Base-by-base conservation (phyloP, 2,329 filamentous ascomycete genomes). In the Colletotrichum graminicola region DNA sequence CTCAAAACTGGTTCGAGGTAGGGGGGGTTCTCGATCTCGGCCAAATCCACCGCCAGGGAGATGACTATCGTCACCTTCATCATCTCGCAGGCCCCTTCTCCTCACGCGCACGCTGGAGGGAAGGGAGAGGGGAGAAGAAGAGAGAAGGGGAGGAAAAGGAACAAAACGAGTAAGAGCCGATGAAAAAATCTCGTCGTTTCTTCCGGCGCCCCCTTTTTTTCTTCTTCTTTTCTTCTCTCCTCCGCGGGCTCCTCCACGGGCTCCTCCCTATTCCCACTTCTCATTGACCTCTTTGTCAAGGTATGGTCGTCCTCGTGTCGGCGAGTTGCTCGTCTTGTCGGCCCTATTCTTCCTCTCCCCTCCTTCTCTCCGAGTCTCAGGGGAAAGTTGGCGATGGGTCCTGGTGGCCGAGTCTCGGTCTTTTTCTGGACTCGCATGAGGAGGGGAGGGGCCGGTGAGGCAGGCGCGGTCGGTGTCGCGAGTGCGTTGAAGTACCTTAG, bases 401-500 rank as follows among this genome's bases (percentile, higher is more conserved):
- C 34, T 62, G 34, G 29, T 60, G 59, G 59, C 69, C 69, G 69
- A 69, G 69, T 64, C 60, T 72, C 69, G 69, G 69, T 60, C 47
- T 56, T 47, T 32, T 34, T 49, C 55, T 29, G n/a, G 16, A 41
- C 16, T 49, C 47, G 21, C 36, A 65, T 39, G 32, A 47, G 32
- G 52, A 59, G 55, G 47, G 45, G 51, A 41, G 34, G 56, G 52
- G 43, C 29, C 43, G 57, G 51, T 39, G 56, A 67, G 61, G 29
- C 29, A 34, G 34, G 29, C 54, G 39, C 29, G 29, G 29, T 29
- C 29, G 29, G 29, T 29, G 61, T 54, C 52, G 49, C 54, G 61
- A 49, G 49, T 55, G 49, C 36, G 49, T 45, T 39, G 55, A 36
- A 36, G 26, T n/a, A 41, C 16, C 10, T 32, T 16, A 7, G 49